A percentile compares a stretch with the other conserved stretches of the same genome.
phyloP scores from a whole-genome alignment of 495 filamentous ascomycete genomes.

The Xylaria flabelliformis region DNA sequence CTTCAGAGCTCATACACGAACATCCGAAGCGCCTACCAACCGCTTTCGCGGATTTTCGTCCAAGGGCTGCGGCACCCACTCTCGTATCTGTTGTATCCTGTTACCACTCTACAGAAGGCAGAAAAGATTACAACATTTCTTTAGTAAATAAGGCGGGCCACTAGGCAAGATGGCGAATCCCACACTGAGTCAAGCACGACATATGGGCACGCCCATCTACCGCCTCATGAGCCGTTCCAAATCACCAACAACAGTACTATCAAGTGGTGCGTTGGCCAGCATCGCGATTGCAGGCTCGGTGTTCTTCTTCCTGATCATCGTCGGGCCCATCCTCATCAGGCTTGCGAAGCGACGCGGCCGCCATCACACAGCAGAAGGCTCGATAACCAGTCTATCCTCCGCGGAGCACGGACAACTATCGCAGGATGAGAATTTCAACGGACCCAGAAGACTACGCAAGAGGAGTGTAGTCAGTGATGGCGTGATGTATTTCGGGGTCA shows the following conservation, averaged over 20 bases:
- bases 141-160: neutral
- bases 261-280: slow-evolving; percentile 36
- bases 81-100: too few relatives aligned
- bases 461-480: slow-evolving; percentile 23
- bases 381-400: slow-evolving; percentile 12
- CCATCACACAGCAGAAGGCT: slow-evolving; percentile 7
- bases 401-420: slow-evolving; percentile 20
- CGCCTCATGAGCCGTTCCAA: neutral
- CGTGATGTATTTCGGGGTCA: neutral
- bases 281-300: slow-evolving; percentile 38
- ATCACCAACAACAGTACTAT: slow-evolving; percentile 24
- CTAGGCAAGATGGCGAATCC: slow-evolving; percentile 17
- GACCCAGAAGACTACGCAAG: slow-evolving; percentile 34
- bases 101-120: neutral
- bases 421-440: slow-evolving; percentile 6
- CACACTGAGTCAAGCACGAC: neutral
- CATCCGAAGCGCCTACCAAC: neutral
- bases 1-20: neutral
- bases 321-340: slow-evolving; percentile 28
- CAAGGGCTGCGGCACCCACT: too few relatives aligned
- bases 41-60: too few relatives aligned
- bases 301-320: slow-evolving; percentile 34
- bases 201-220: slow-evolving; percentile 1
- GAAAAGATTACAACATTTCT: neutral
- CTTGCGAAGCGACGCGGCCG: slow-evolving; percentile 29